Percentiles rank a stretch among this genome's conserved stretches.
These are phyloP conservation scores for Vigna hirtella DNA, from an alignment of 306 rosid species.

Conservation along the genomic window DNA sequence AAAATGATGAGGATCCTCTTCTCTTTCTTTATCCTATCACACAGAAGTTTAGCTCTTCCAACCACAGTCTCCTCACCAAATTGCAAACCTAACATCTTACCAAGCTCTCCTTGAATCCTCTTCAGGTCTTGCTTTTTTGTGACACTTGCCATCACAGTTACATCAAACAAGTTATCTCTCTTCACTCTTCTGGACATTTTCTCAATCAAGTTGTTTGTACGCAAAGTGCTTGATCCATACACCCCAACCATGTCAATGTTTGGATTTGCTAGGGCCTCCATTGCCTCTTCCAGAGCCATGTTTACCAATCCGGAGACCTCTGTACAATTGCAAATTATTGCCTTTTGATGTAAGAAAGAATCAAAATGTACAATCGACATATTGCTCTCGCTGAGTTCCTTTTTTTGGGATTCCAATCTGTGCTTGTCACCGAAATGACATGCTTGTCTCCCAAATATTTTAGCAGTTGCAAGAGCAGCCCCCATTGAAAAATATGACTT, in stretches of 20 bases:
- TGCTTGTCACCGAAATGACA: too few species aligned
- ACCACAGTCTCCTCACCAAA: background rate
- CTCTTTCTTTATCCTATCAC: constrained; percentile 15
- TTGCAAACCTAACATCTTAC: background rate
- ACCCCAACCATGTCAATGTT: background rate
- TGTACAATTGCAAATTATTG: background rate
- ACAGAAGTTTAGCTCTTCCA: background rate
- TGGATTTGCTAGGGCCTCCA: background rate
- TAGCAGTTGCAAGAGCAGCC: constrained; percentile 22
- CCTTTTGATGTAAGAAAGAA: background rate
- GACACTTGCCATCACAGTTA: background rate
- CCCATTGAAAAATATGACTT: background rate
- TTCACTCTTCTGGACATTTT: too few species aligned
- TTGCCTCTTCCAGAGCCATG: background rate
- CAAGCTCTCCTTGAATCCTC: constrained; percentile 16
- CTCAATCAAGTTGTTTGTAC: too few species aligned
- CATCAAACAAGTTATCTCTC: constrained; percentile 23
- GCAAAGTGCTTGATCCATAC: background rate
- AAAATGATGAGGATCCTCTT: background rate
- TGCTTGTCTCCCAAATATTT: background rate
- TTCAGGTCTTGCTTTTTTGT: background rate
- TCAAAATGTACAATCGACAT: background rate
- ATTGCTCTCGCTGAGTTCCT: too few species aligned
- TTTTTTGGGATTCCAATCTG: too few species aligned
- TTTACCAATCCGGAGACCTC: background rate